Evolutionary conservation across 1,139 yeast genomes (phyloP).

Genomic region (Geotrichum carabidarum): DNA sequence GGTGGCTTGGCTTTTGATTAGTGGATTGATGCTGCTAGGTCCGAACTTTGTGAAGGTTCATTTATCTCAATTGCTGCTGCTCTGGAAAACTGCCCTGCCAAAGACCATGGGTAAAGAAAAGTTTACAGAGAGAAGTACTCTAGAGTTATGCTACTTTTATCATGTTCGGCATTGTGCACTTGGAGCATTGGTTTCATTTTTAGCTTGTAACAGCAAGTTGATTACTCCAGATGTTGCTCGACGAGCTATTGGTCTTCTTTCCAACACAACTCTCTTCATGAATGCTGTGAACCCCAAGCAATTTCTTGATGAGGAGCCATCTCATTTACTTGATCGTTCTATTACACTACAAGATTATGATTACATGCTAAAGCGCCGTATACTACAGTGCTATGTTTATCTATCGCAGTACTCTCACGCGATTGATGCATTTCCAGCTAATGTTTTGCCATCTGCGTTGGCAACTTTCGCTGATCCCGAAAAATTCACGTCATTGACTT

Average conservation of each 20-base stretch:
- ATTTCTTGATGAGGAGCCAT: conserved; percentile 30
- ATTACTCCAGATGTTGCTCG: conserved; percentile 41
- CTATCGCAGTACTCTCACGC: conserved; percentile 29
- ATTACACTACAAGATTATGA: conserved; percentile 31
- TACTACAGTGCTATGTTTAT: conserved; percentile 37
- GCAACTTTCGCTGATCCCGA: conserved; percentile 37
- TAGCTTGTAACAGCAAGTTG: conserved; percentile 35
- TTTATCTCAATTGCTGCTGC: conserved; percentile 65
- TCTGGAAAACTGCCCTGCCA: conserved; percentile 80
- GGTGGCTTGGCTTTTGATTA: conserved; percentile 63
- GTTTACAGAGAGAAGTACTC: conserved; percentile 29
- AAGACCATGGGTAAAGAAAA: conserved; percentile 35
- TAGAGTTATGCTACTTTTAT: conserved; percentile 35
- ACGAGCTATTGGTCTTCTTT: conserved; percentile 36
- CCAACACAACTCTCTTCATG: conserved; percentile 32
- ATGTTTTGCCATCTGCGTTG: conserved; percentile 35
- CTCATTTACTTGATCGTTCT: conserved; percentile 26
- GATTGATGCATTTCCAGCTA: conserved; percentile 33
- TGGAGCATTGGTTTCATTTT: conserved; percentile 36
- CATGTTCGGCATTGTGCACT: conserved; percentile 39
- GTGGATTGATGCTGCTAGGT: conserved; percentile 72
- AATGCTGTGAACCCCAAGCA: conserved; percentile 30
- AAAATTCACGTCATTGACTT: conserved; percentile 26
- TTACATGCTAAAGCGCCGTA: conserved; percentile 33
- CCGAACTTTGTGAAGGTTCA: conserved; percentile 61